Percentiles rank a stretch among this genome's conserved stretches.
These are phyloP conservation scores for Eucalyptus polybractea DNA, from an alignment of 345 rosid species.

Conservation along the genomic window DNA sequence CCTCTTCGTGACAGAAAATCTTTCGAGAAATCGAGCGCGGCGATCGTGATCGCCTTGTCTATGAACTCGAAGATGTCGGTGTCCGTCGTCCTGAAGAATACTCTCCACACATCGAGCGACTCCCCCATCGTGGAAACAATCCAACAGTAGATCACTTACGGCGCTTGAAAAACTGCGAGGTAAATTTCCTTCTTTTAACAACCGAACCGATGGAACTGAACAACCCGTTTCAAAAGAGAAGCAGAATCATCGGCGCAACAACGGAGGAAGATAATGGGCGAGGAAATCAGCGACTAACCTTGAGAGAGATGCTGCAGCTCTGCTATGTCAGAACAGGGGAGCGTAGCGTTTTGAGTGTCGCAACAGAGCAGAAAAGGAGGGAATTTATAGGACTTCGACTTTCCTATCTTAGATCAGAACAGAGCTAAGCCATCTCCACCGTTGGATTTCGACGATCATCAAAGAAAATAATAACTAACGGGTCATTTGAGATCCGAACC, in stretches of 20 bases:
- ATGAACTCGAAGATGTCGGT: constrained; percentile 62
- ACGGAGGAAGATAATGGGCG: not conserved
- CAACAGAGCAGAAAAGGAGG: not conserved
- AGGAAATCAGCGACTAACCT: not conserved
- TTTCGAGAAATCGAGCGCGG: constrained; percentile 56
- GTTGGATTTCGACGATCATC: not conserved
- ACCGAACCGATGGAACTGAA: not conserved
- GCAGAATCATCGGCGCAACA: not conserved
- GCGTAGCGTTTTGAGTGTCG: not conserved
- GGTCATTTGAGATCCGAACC: too few relatives aligned
- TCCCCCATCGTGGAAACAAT: not conserved
- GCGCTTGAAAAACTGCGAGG: not conserved
- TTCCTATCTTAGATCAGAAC: not conserved
- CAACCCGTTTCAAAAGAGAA: not conserved
- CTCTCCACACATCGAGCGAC: constrained; percentile 55
- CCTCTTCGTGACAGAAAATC: constrained; percentile 45
- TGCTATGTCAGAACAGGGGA: not conserved
- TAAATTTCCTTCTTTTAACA: too few relatives aligned
- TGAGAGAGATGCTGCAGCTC: not conserved
- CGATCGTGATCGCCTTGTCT: constrained; percentile 62
- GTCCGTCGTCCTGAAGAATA: constrained; percentile 52
- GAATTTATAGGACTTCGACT: not conserved
- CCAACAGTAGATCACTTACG: not conserved
- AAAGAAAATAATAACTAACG: too few relatives aligned
- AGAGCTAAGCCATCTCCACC: not conserved